Base-by-base conservation (phyloP, 352 stramenopile genomes). In the Phytophthora palmivora region DNA sequence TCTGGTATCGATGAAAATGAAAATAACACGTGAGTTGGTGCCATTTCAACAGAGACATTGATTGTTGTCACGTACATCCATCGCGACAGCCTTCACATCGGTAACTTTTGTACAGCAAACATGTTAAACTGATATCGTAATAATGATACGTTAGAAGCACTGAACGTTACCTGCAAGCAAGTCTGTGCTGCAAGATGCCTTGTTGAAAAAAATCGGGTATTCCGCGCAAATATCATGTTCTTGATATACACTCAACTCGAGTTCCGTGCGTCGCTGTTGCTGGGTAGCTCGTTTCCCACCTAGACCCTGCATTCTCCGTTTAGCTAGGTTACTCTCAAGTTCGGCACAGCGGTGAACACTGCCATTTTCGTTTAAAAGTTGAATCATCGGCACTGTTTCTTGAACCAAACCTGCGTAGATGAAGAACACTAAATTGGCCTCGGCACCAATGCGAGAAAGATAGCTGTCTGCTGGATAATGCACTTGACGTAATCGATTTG, bases 201-300 rank as follows among this genome's bases (percentile, higher is more conserved):
- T 82, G 50, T 89, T 88, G 63, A 85, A 90, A 0, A 93, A 51
- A 4, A 91, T 70, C 1, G 83, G 76, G 33, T 79, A 89, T 30
- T 89, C 82, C 11, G 80, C 84, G 32, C 86, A 94, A 36, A 94
- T 77, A 50, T 94, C 86, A 52, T 92, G 86, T 39, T 92, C 84
- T 43, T 92, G 82, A 52, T 90, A 94, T 57, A 94, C 42, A 45
- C 79, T 92, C 14, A 91, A 71, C 55, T 94, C 86, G 7, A 94
- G 60, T 22, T 81, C 79, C 18, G 84, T 75, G 24, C 81, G 79
- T 12, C 74, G 79, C 14, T 49, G 63, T 41, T 78, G 68, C 45
- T 84, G 78, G 22, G 72, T 45, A 39, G 66, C 36, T 41, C 81
- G 72, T 44, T 79, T 74, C 7, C 32, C 49, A 38, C 22, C 56